Evolutionary conservation across 495 filamentous ascomycete genomes (phyloP).

Genomic region (Letharia columbiana): DNA sequence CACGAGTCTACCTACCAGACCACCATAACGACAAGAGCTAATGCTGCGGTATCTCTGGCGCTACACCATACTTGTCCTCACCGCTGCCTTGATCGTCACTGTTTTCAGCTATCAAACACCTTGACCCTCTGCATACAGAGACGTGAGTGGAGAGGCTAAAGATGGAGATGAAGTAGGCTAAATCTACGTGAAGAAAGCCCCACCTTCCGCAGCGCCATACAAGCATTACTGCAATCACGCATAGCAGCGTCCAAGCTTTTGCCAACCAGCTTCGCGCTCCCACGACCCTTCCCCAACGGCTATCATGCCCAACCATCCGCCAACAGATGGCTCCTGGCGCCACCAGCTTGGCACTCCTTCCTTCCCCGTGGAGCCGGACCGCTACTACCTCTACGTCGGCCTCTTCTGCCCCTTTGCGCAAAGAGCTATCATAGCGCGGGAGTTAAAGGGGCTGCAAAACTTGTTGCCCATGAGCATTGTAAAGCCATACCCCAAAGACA

Average conservation of each 20-base stretch:
- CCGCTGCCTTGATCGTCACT: not conserved
- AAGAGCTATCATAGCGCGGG: conserved; percentile 57
- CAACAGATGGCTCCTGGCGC: conserved; percentile 20
- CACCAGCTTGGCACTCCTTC: conserved; percentile 26
- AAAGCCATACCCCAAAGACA: conserved; percentile 58
- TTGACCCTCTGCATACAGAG: not conserved
- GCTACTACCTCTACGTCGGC: conserved; percentile 66
- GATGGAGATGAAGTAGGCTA: not conserved
- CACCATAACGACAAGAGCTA: not conserved
- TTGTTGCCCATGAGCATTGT: conserved; percentile 63
- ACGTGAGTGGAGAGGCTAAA: not conserved
- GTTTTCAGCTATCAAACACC: not conserved
- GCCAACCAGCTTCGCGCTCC: not conserved
- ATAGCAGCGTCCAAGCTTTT: not conserved
- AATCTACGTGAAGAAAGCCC: not conserved
- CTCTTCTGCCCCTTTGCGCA: conserved; percentile 59
- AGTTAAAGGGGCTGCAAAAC: conserved; percentile 68
- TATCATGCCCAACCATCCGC: conserved; percentile 19
- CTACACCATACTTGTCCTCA: conserved; percentile 1
- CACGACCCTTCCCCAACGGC: not conserved
- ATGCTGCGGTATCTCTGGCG: not conserved
- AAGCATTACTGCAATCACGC: conserved; percentile 6
- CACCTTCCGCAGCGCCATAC: not conserved
- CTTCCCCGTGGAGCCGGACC: conserved; percentile 61
- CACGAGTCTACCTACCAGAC: not conserved